phyloP scores from a whole-genome alignment of 257 asterid genomes.

The Plantago major region DNA sequence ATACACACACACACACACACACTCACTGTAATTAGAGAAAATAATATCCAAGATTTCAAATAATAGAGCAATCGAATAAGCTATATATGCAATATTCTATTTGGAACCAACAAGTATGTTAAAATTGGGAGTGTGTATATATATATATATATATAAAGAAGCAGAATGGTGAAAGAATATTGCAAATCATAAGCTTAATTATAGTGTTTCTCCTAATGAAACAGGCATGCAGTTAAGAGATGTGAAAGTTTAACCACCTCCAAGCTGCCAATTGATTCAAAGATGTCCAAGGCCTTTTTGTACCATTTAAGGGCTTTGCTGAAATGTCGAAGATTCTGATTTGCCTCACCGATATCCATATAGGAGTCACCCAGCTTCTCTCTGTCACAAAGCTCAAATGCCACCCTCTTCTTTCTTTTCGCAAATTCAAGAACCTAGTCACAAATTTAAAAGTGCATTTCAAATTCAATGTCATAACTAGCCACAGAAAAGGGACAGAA shows the following conservation, averaged over 20 bases:
- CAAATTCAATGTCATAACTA: conserved; percentile 18
- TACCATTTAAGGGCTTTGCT: conserved; percentile 74
- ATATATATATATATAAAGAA: background rate
- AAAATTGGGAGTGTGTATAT: background rate
- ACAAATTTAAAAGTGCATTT: conserved; percentile 27
- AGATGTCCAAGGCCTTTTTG: conserved; percentile 69
- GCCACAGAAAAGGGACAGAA: conserved; percentile 4
- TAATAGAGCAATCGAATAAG: conserved; percentile 8
- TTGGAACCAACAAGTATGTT: background rate
- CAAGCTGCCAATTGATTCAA: conserved; percentile 63
- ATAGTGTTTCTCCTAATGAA: conserved; percentile 16
- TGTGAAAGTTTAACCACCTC: conserved; percentile 55
- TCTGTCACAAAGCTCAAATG: conserved; percentile 68
- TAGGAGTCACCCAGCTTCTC: conserved; percentile 84
- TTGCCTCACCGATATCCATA: conserved; percentile 79
- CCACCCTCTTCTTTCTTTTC: conserved; percentile 62
- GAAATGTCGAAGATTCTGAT: conserved; percentile 66
- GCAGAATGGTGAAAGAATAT: conserved; percentile 9
- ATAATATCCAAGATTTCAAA: conserved; percentile 7
- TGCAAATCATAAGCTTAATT: conserved; percentile 7
- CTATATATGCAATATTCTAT: conserved; percentile 5
- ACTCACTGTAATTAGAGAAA: conserved; percentile 20
- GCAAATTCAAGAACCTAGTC: conserved; percentile 64
- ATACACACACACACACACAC: too few species aligned
- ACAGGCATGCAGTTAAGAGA: conserved; percentile 5